Evolutionary conservation across 768 basidiomycete species (phyloP).

Genomic region (Suillus ampliporus): DNA sequence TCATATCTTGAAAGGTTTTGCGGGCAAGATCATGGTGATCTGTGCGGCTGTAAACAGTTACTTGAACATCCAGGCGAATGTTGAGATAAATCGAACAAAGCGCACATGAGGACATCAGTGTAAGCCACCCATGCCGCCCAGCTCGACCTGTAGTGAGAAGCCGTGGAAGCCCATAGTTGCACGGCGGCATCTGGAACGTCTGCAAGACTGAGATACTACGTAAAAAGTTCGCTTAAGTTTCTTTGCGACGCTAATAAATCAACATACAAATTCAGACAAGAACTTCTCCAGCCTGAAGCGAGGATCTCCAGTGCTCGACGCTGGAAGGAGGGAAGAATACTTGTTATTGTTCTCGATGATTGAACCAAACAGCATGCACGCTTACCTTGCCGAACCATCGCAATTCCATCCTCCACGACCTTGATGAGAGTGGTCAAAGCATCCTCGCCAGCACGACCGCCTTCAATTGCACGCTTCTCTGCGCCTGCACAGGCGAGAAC

Average conservation of each 20-base stretch:
- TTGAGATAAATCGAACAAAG: slow-evolving; percentile 11
- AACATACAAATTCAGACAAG: slow-evolving; percentile 73
- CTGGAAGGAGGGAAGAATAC: slow-evolving; percentile 38
- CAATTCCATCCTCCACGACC: slow-evolving; percentile 67
- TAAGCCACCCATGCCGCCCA: slow-evolving; percentile 80
- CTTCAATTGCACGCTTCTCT: slow-evolving; percentile 60
- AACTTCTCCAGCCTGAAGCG: slow-evolving; percentile 85
- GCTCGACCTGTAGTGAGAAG: slow-evolving; percentile 69
- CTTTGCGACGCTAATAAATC: neutral
- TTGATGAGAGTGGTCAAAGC: slow-evolving; percentile 57
- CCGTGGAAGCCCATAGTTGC: slow-evolving; percentile 67
- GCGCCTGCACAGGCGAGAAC: slow-evolving; percentile 69
- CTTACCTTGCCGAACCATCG: slow-evolving; percentile 63
- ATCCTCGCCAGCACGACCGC: slow-evolving; percentile 55
- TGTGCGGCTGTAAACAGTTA: slow-evolving; percentile 48
- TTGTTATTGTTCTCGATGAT: neutral
- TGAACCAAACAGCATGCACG: neutral
- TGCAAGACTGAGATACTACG: slow-evolving; percentile 51
- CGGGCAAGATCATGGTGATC: slow-evolving; percentile 66
- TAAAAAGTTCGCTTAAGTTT: slow-evolving; percentile 5
- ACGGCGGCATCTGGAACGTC: slow-evolving; percentile 60
- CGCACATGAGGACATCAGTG: slow-evolving; percentile 76
- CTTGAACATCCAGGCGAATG: slow-evolving; percentile 11
- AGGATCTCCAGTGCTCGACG: slow-evolving; percentile 72
- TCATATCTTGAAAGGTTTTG: slow-evolving; percentile 66